These are phyloP conservation scores for Letharia columbiana DNA, from an alignment of 495 filamentous ascomycete species.

Conservation along the genomic window DNA sequence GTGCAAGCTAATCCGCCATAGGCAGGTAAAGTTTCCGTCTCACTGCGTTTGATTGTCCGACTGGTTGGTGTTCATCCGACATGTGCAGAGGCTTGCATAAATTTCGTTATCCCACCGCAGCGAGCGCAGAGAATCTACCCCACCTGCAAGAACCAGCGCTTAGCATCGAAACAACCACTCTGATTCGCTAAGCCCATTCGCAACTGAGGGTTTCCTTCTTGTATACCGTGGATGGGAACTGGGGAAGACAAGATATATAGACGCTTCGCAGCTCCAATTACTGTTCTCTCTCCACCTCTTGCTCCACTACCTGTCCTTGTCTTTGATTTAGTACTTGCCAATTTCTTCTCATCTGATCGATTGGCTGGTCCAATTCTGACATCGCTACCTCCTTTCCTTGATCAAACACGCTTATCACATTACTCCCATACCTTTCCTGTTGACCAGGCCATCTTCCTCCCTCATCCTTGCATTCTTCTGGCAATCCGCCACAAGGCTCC, in stretches of 20 bases:
- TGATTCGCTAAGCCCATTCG: conserved; percentile 15
- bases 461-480: background rate
- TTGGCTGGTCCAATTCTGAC: conserved; percentile 24
- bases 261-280: conserved; percentile 8
- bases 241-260: conserved; percentile 10
- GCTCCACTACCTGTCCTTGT: conserved; percentile 16
- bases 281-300: background rate
- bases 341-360: conserved; percentile 1
- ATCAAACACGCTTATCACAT: background rate
- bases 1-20: background rate
- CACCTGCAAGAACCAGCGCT: conserved; percentile 13
- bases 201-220: background rate
- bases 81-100: conserved; percentile 18
- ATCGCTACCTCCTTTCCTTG: conserved; percentile 3
- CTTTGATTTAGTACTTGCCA: conserved; percentile 4
- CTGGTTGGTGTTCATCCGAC: background rate
- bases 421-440: conserved; percentile 8
- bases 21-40: background rate
- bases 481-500: background rate
- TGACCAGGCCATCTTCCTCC: conserved; percentile 9
- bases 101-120: background rate
- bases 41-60: background rate
- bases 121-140: background rate
- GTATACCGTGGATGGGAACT: conserved; percentile 5
- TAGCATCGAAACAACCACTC: conserved; percentile 4